Evolutionary conservation across 2,329 filamentous ascomycete species (phyloP).

Genomic region (Ophiostoma angusticollis): DNA sequence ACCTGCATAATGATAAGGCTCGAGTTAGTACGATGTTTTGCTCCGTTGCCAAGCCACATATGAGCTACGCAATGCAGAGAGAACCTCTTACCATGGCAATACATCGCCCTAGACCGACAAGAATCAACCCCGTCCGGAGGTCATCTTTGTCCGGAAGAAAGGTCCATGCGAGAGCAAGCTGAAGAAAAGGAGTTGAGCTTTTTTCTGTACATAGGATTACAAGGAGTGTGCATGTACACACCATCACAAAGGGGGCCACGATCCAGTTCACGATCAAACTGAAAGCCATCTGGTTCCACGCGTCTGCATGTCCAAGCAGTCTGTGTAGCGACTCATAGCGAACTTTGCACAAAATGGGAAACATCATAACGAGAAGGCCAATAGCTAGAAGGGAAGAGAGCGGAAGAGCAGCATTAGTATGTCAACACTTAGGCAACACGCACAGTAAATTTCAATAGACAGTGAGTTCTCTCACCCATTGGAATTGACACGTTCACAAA

Average conservation of each 20-base stretch:
- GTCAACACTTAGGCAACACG: too few relatives aligned
- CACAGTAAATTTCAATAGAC: not conserved
- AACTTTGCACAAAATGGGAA: constrained; percentile 81
- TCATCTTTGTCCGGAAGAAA: constrained; percentile 46
- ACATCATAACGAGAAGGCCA: constrained; percentile 85
- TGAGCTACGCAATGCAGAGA: constrained; percentile 5
- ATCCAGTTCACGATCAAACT: constrained; percentile 74
- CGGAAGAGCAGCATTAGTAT: not conserved
- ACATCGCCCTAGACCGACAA: constrained; percentile 74
- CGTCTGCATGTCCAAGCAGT: constrained; percentile 42
- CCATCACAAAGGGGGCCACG: constrained; percentile 70
- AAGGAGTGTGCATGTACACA: too few relatives aligned
- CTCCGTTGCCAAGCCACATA: too few relatives aligned
- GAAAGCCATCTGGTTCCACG: constrained; percentile 73
- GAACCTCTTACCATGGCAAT: constrained; percentile 62
- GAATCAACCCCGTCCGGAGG: constrained; percentile 56
- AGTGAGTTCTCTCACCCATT: constrained; percentile 19
- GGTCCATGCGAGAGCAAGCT: constrained; percentile 56
- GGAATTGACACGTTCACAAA: constrained; percentile 43
- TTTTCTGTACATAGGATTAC: not conserved
- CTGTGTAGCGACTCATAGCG: constrained; percentile 62
- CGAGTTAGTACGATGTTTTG: not conserved
- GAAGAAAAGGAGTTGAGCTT: not conserved
- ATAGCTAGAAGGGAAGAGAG: constrained; percentile 39
- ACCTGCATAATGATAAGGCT: too few relatives aligned